phyloP scores from a whole-genome alignment of 306 rosid genomes.

The Rosa rugosa region DNA sequence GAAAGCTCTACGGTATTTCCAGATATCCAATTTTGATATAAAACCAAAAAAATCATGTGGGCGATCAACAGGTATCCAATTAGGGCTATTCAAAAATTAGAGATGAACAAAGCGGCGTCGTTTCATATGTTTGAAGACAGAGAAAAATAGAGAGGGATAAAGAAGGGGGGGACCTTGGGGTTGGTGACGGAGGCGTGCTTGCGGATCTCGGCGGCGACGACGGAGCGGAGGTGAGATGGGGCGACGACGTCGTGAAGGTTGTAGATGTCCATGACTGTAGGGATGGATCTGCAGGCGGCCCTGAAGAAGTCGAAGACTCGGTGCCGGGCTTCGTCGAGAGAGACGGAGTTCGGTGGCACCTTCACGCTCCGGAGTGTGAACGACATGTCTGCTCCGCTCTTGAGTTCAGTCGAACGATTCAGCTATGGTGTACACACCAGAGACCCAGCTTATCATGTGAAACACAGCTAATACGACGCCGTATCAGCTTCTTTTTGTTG shows the following conservation, averaged over 20 bases:
- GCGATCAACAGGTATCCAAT: too few species aligned
- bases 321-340: slow-evolving; percentile 71
- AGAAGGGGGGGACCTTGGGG: slow-evolving; percentile 56
- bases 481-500: too few species aligned
- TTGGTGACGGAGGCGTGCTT: slow-evolving; percentile 58
- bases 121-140: background rate
- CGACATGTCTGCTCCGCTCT: slow-evolving; percentile 46
- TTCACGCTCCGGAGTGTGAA: slow-evolving; percentile 50
- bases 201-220: slow-evolving; percentile 81
- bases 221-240: slow-evolving; percentile 73
- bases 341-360: slow-evolving; percentile 84
- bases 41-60: background rate
- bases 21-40: background rate
- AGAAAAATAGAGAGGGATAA: background rate
- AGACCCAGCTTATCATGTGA: too few species aligned
- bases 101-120: background rate
- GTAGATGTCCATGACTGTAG: slow-evolving; percentile 75
- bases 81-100: background rate
- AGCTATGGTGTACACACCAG: too few species aligned
- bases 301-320: slow-evolving; percentile 83
- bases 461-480: too few species aligned
- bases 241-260: slow-evolving; percentile 64
- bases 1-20: background rate
- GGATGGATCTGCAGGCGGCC: slow-evolving; percentile 74
- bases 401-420: slow-evolving; percentile 18